Evolutionary conservation across 139 green algal species (phyloP), one percentile per base, ranked within the genome.

Genomic region (Closterium sp.): DNA sequence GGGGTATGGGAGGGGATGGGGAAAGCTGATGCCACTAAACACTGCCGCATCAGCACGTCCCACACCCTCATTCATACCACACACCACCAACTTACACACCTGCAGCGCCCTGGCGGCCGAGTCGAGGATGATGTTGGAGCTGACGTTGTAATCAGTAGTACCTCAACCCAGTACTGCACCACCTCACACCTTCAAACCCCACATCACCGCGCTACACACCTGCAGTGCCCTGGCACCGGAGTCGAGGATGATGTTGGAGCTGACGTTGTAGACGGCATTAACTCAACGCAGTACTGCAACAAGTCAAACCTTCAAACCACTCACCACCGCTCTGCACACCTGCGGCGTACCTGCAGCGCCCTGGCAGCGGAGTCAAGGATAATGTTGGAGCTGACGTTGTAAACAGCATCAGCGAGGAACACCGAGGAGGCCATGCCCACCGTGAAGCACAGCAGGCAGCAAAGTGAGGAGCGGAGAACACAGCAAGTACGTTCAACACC

Each of bases 351-450:
- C 38, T 86, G 9, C 85, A 99, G 94, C 21, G 97, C 97, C 0
- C 97, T 95, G 31, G 87, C 95, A 6, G 96, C 97, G 9, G 96
- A 98, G 95, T 99, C 98, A 30, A 99, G 89, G 79, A 99, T 99
- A 70, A 99, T 95, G 94, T 99, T 99, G 62, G 97, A 96, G 29
- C 84, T 91, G 31, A 99, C 97, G 32, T 96, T 96, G 92, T 99
- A 99, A 19, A 99, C 97, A 29, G 96, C 95, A 88, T 99, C 97
- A 1, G 98, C 98, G n/a, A 99, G 96, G 42, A 98, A 89, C 32
- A 98, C 97, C 42, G 94, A 96, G 6, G 97, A 97, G 4, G 96
- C 98, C 88, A 99, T 97, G 45, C 97, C 98, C 95, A 99, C 98
- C 93, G 95, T 96, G 95, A 99, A 99, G 96, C 97, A 99, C 17